Evolutionary conservation across 345 rosid species (phyloP), one percentile per base, ranked within the genome.

Genomic region (Eucalyptus virginea): DNA sequence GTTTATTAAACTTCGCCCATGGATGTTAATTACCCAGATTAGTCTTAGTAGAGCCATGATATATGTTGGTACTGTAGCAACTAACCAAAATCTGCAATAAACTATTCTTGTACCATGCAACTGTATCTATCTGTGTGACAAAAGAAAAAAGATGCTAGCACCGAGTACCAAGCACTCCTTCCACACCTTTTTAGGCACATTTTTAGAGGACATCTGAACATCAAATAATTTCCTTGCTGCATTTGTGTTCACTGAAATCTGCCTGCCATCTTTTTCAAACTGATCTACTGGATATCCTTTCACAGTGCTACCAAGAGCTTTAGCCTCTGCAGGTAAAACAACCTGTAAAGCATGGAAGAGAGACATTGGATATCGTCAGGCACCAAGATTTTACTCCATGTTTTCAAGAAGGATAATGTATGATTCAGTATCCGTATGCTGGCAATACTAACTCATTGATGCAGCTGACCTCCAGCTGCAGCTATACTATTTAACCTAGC

Each of bases 261-360:
- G 96, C 87, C 99, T 95, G 88, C 99, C 98, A 93, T 98, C 99
- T 90, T 97, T 98, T 94, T 98, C 99, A 93, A 98, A 98, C 91
- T 97, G 99, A 89, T 98, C 99, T 72, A 97, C 96, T 9, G 99
- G 96, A 92, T 97, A 97, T 92, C 95, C 99, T 90, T 99, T 94
- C 88, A 98, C 99, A 99, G 97, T 94, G 90, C 99, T 99, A 90
- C 99, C 99, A 92, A 98, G 94, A 90, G 99, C 99, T 89, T 97
- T 96, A 42, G 99, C 95, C 93, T 98, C 99, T 90, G 99, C 97
- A 89, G 99, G 98, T 89, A 98, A 95, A 91, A 98, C 99, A 86
- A 98, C 99, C 99, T 98, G 92, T 88, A 49, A 92, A 51, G 34
- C 87, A 56, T 51, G 88, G 88, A 87, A 51, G 44, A 54, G 45